These are phyloP conservation scores for Colletotrichum eremochloae DNA, from an alignment of 2,329 filamentous ascomycete genomes.

Conservation along the genomic window DNA sequence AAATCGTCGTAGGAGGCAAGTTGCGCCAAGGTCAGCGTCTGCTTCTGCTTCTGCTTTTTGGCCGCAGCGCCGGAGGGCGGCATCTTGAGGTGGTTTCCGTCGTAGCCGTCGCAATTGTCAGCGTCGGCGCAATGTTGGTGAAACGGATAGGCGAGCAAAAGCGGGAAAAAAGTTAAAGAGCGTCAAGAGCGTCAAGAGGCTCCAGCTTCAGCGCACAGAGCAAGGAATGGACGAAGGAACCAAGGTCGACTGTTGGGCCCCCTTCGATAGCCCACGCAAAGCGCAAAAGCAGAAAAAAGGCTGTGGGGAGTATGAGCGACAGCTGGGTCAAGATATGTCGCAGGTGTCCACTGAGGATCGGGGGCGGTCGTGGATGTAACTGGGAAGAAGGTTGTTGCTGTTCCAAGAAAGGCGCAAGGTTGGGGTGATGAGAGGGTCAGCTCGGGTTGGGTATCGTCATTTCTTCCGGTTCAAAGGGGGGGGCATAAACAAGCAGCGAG, in stretches of 20 bases:
- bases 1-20: constrained; percentile 95
- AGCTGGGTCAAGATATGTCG: constrained; percentile 14
- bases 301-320: constrained; percentile 4
- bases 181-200: constrained; percentile 15
- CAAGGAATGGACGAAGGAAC: constrained; percentile 35
- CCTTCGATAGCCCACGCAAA: constrained; percentile 38
- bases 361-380: constrained; percentile 14
- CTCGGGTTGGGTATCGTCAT: constrained; percentile 40
- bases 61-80: constrained; percentile 53
- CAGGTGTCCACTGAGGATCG: constrained; percentile 16
- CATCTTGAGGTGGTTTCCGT: constrained; percentile 48
- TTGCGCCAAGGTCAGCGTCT: constrained; percentile 86
- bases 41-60: constrained; percentile 73
- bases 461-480: constrained; percentile 32
- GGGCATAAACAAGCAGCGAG: constrained; percentile 15
- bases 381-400: constrained; percentile 24
- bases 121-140: constrained; percentile 26
- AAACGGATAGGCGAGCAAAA: constrained; percentile 10
- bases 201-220: constrained; percentile 38
- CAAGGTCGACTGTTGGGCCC: constrained; percentile 32
- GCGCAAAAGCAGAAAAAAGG: constrained; percentile 3
- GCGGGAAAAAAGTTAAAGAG: constrained; percentile 32
- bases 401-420: constrained; percentile 23
- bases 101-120: constrained; percentile 18
- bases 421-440: constrained; percentile 28